Evolutionary conservation across 768 basidiomycete species (phyloP).

Genomic region (Rhodotorula toruloides): DNA sequence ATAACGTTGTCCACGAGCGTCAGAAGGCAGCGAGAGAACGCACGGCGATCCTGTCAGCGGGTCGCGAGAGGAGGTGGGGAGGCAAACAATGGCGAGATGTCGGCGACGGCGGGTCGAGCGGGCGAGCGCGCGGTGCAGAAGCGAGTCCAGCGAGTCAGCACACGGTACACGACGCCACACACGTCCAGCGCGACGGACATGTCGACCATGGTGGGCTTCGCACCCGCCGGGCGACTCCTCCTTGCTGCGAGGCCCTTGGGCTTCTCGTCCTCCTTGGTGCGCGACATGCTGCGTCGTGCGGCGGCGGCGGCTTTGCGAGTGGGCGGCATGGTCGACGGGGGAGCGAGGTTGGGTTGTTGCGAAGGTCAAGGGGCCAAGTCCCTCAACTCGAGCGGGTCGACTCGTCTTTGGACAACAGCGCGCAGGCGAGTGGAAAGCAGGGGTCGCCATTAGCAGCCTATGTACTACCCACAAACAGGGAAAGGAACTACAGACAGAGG

Average conservation of each 20-base stretch:
- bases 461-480: neutral
- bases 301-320: neutral
- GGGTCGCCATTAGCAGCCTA: neutral
- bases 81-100: neutral
- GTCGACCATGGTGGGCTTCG: slow-evolving; percentile 11
- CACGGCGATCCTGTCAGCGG: neutral
- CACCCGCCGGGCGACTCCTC: neutral
- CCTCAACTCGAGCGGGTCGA: neutral
- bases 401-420: too few relatives aligned
- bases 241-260: neutral
- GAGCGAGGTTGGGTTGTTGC: too few relatives aligned
- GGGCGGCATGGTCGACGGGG: neutral
- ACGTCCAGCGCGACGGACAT: slow-evolving; percentile 4
- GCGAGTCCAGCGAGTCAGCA: too few relatives aligned
- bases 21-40: neutral
- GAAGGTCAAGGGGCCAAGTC: neutral
- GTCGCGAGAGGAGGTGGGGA: neutral
- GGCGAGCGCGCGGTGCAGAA: neutral
- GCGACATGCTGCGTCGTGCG: neutral
- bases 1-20: too few relatives aligned
- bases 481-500: neutral
- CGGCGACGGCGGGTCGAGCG: neutral
- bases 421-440: neutral
- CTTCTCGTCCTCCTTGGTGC: slow-evolving; percentile 1
- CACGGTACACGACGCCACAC: too few relatives aligned